A percentile compares a stretch with the other conserved stretches of the same genome.
Conservation (phyloP, 1,284 basidiomycete genomes). For the Tilletiopsis washingtonensis region DNA sequence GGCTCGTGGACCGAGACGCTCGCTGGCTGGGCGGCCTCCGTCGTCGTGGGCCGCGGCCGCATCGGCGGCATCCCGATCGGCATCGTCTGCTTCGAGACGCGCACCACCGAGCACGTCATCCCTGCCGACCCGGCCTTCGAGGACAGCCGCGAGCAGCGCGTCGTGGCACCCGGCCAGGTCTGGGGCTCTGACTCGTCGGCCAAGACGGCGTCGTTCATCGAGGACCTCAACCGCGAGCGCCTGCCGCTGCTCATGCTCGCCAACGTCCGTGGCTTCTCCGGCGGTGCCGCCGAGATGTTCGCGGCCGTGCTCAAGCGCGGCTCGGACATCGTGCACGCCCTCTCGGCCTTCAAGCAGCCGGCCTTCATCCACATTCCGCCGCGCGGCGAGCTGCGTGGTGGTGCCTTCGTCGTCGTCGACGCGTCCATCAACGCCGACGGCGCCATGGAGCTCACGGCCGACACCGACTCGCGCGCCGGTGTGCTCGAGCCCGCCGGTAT, state of each 20-base stretch:
- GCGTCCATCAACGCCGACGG: constrained; percentile 86
- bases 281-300: constrained; percentile 94
- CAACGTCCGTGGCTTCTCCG: constrained; percentile 99
- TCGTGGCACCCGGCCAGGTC: constrained; percentile 97
- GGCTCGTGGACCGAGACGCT: constrained; percentile 93
- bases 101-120: constrained; percentile 91
- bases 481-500: constrained; percentile 92
- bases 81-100: constrained; percentile 95
- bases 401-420: constrained; percentile 98
- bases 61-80: constrained; percentile 95
- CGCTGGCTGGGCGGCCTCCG: constrained; percentile 46
- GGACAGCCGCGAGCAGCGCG: constrained; percentile 89
- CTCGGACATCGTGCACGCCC: constrained; percentile 80
- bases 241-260: constrained; percentile 97
- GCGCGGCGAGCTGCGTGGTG: constrained; percentile 95
- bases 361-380: constrained; percentile 98
- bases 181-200: constrained; percentile 99
- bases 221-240: constrained; percentile 95
- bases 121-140: constrained; percentile 99
- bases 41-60: constrained; percentile 76
- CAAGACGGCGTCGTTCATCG: constrained; percentile 98
- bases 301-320: constrained; percentile 48
- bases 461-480: constrained; percentile 89
- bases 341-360: constrained; percentile 95
- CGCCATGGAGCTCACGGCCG: constrained; percentile 86